Conservation (phyloP, 1,284 basidiomycete species). For the Boletus semigastroideus region DNA sequence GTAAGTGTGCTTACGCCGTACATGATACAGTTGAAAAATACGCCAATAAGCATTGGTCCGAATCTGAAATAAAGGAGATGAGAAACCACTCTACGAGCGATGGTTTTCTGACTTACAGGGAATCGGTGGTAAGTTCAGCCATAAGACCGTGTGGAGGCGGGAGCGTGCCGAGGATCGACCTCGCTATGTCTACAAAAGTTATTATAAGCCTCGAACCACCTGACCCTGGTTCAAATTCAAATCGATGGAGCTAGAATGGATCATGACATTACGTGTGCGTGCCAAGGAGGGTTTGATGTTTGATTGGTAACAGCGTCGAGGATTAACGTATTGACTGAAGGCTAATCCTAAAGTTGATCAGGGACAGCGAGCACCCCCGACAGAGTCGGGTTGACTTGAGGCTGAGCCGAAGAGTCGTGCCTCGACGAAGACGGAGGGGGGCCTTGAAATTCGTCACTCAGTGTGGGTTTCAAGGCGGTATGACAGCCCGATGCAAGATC, state of each 20-base stretch:
- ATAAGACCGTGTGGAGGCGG: neutral
- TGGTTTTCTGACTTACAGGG: neutral
- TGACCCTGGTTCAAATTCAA: neutral
- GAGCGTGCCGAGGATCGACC: neutral
- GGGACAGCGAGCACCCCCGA: too few relatives aligned
- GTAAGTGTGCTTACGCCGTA: neutral
- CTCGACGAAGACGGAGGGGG: too few relatives aligned
- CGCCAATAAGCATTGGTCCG: neutral
- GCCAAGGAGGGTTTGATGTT: too few relatives aligned
- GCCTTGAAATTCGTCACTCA: too few relatives aligned
- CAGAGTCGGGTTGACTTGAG: too few relatives aligned
- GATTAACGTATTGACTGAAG: too few relatives aligned
- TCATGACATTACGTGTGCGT: too few relatives aligned
- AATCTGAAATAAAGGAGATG: neutral
- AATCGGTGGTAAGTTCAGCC: neutral
- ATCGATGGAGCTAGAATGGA: neutral
- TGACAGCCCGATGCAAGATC: too few relatives aligned
- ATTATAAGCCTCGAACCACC: neutral
- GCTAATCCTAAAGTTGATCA: too few relatives aligned
- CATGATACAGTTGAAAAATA: neutral
- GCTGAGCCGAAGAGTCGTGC: too few relatives aligned
- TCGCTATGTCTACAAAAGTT: neutral
- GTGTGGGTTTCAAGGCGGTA: too few relatives aligned
- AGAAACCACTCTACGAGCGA: neutral
- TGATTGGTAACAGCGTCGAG: too few relatives aligned